Base-by-base conservation (phyloP, 2,329 filamentous ascomycete species). In the Cladophialophora psammophila region DNA sequence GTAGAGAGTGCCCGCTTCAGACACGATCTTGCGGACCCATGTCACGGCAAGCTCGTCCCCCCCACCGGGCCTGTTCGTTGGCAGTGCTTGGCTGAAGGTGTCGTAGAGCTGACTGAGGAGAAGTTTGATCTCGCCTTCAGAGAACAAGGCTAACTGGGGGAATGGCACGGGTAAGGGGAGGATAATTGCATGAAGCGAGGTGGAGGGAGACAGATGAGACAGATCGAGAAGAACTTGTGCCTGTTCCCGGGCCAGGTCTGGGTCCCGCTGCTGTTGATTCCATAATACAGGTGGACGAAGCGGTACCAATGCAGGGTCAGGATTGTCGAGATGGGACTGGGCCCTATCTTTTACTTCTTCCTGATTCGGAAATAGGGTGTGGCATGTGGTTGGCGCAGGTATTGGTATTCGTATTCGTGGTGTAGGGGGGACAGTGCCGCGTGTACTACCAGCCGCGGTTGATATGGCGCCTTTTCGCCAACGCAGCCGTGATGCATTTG, bases 1-100 rank as follows among this genome's bases (percentile, higher is more conserved):
- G 12, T 53, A 54, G 0, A 61, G 45, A 40, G 26, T 13, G 59
- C 59, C 59, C 6, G 59, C 12, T 8, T 61, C 59, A 10, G 59
- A 61, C 45, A 54, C 53, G 48, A 61, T 54, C 32, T 31, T 52
- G 45, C 50, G 59, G 20, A 61, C 35, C 59, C 59, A 61, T 53
- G 34, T 32, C 13, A 45, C 36, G 3, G 42, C 59, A 13, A 54
- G n/a, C 12, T 61, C 59, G n/a, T 61, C 32, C 8, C 31, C 6
- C 9, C 59, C 55, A n/a, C 9, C 40, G 8, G 59, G 13, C 3
- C 12, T n/a, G 34, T n/a, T 53, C 5, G 45, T 9, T 1, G 59
- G 59, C 2, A 61, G 59, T 7, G 34, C 42, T 20, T 61, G 59
- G 12, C 20, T 38, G 9, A 61, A 53, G 18, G 48, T 54, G 4